phyloP scores from a whole-genome alignment of 2,329 filamentous ascomycete genomes.

The Cordyceps cateniannulata region DNA sequence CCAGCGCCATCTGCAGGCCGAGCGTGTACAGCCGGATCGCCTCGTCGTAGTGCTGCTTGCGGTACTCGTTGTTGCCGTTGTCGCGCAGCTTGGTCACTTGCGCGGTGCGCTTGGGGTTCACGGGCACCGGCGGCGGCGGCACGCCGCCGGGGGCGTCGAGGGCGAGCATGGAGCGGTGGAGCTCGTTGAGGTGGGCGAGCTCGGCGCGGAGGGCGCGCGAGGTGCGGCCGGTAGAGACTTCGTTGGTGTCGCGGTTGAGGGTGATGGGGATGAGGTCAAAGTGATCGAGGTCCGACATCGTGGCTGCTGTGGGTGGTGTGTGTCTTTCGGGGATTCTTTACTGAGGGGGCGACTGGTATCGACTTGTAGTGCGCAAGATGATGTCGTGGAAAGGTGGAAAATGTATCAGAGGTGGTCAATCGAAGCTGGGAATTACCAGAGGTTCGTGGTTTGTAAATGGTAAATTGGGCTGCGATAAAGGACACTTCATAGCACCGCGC shows the following conservation, averaged over 20 bases:
- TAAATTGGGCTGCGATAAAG: not conserved
- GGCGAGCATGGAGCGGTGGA: conserved; percentile 14
- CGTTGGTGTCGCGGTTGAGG: conserved; percentile 76
- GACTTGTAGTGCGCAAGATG: not conserved
- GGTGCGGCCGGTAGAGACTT: conserved; percentile 47
- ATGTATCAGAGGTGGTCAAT: not conserved
- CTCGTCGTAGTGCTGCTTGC: conserved; percentile 67
- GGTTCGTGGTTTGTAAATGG: too few species aligned
- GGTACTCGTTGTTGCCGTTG: conserved; percentile 73
- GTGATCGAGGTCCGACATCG: conserved; percentile 57
- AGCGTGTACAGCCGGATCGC: conserved; percentile 76
- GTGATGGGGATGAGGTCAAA: conserved; percentile 78
- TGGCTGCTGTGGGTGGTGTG: conserved; percentile 12
- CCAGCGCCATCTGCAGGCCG: conserved; percentile 84
- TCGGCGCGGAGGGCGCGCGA: conserved; percentile 52
- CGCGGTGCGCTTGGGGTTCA: conserved; percentile 86
- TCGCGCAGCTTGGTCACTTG: conserved; percentile 89
- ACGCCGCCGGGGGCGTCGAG: conserved; percentile 57
- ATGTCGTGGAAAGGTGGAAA: not conserved
- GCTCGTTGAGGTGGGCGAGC: conserved; percentile 35
- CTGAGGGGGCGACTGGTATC: not conserved
- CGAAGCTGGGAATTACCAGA: not conserved
- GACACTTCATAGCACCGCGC: conserved; percentile 5
- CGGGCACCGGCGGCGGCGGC: conserved; percentile 80
- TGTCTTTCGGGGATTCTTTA: not conserved